Base-by-base conservation (phyloP, 148 eudicot species). In the Chenopodium quinoa region DNA sequence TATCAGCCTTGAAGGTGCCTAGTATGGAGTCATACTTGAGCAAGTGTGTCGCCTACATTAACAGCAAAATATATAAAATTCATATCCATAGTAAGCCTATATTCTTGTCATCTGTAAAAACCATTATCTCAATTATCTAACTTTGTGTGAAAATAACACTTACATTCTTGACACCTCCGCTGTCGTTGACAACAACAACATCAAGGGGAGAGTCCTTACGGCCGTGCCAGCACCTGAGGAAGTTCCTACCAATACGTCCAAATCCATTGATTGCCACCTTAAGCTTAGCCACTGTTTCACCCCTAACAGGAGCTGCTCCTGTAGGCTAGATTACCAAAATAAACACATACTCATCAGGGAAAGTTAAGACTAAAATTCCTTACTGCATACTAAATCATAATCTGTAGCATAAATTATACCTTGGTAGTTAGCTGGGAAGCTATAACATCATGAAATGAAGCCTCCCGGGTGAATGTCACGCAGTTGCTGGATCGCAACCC, bases 191-290 rank as follows among this genome's bases (percentile, higher is more conserved):
- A 58, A 97, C 98, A 4, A 97, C 71, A 1, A 97, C 99, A 11
- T 97, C 99, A 22, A 97, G 88, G 32, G 99, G 99, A 52, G 98
- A 97, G 85, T 97, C 83, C 81, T 94, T 88, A 58, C 99, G 92
- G 6, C 97, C 98, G 62, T 97, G 99, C 99, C 98, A 97, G 90
- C 99, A 97, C 69, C 99, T 84, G 48, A 97, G 98, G 88, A 97
- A 97, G 94, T 97, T 97, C 87, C 99, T 90, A n/a, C 99, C 99
- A 44, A 97, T 97, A 32, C 99, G 93, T 40, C 99, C 99, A 46
- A 97, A 97, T 58, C 99, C 99, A 69, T 97, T 97, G 88, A 97
- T 97, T 65, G 99, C 99, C 76, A 97, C 99, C 93, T 97, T 97
- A 84, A 97, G 48, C 84, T 94, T 92, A 22, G 98, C 97, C 29